Evolutionary conservation across 352 stramenopile genomes (phyloP).

Genomic region (Thraustochytrium striatum): DNA sequence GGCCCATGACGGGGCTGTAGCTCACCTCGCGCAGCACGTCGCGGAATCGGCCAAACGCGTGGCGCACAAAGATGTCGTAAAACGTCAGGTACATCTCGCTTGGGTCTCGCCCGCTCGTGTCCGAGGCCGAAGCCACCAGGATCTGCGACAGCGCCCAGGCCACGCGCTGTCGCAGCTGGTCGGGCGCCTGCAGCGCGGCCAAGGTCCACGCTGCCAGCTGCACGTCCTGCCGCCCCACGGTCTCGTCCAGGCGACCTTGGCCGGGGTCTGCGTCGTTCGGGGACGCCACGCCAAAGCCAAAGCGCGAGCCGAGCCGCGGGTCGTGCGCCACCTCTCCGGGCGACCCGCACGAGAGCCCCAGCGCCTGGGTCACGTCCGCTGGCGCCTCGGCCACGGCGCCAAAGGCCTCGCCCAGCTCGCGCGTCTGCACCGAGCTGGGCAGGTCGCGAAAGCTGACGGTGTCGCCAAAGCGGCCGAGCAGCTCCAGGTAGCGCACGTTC

Average conservation of each 20-base stretch:
- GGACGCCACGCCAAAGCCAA: not conserved
- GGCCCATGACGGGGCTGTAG: conserved; percentile 63
- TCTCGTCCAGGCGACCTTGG: not conserved
- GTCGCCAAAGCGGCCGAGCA: conserved; percentile 18
- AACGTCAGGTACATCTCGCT: conserved; percentile 61
- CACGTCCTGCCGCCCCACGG: not conserved
- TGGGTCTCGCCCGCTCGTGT: conserved; percentile 10
- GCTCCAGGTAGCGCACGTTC: not conserved
- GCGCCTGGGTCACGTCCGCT: not conserved
- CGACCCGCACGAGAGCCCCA: conserved; percentile 29
- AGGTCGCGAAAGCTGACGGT: conserved; percentile 44
- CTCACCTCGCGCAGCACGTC: conserved; percentile 64
- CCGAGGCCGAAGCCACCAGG: conserved; percentile 49
- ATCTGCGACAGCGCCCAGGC: conserved; percentile 65
- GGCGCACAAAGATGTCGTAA: conserved; percentile 66
- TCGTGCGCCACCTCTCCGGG: conserved; percentile 48
- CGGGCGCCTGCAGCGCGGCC: conserved; percentile 49
- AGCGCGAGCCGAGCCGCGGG: conserved; percentile 16
- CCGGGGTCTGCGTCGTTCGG: not conserved
- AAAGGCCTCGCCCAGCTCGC: conserved; percentile 35
- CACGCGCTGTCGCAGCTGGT: conserved; percentile 66
- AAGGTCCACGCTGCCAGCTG: not conserved
- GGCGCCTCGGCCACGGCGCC: no score
- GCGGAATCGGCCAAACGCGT: conserved; percentile 67
- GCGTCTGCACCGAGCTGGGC: not conserved